These are phyloP conservation scores for Chlamydomonas sp. DNA, from an alignment of 139 green algal species.

Conservation along the genomic window DNA sequence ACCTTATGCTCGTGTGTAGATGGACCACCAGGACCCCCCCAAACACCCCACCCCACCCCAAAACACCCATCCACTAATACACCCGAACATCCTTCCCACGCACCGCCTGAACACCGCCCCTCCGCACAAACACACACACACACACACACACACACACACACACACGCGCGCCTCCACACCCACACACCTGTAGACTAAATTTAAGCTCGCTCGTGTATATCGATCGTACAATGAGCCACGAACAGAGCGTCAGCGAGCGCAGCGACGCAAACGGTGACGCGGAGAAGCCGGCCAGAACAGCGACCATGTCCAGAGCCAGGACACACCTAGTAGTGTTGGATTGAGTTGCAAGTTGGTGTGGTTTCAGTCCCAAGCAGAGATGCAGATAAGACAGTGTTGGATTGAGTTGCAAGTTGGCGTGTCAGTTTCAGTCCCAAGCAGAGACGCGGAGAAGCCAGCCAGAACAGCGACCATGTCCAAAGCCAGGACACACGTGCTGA, in stretches of 20 bases:
- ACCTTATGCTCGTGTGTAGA: background rate
- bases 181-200: constrained; percentile 44
- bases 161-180: background rate
- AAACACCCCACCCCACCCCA: background rate
- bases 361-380: constrained; percentile 32
- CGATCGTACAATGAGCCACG: constrained; percentile 55
- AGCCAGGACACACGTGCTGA: constrained; percentile 47
- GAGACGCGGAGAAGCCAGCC: constrained; percentile 26
- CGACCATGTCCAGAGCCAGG: constrained; percentile 48
- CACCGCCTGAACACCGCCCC: background rate
- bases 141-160: constrained; percentile 1
- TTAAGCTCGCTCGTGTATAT: constrained; percentile 59
- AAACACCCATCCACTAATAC: background rate
- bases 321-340: too few species aligned
- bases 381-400: constrained; percentile 19
- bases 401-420: too few species aligned
- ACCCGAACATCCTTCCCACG: background rate
- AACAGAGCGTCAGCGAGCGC: constrained; percentile 37
- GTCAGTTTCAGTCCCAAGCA: constrained; percentile 25
- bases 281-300: constrained; percentile 21
- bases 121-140: constrained; percentile 2
- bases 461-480: constrained; percentile 44
- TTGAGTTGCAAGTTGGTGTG: too few species aligned
- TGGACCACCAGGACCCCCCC: background rate
- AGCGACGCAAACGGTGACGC: constrained; percentile 28